A percentile compares a stretch with the other conserved stretches of the same genome.
Conservation (phyloP, 2,329 filamentous ascomycete genomes). For the Talaromyces sp. region DNA sequence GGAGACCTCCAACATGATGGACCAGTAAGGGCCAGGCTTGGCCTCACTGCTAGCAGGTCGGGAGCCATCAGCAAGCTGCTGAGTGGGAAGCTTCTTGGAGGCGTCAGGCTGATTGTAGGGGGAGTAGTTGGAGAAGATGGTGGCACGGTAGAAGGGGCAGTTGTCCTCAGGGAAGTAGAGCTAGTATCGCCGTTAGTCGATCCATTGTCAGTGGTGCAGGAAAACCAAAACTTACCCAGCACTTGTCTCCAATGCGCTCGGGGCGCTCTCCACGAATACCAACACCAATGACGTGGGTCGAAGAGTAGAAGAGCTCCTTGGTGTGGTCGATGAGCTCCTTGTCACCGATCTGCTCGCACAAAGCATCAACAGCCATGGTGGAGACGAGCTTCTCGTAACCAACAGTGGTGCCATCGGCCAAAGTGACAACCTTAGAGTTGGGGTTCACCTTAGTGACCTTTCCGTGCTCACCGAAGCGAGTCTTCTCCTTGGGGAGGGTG, state of each 20-base stretch:
- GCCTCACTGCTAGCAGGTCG: conserved; percentile 69
- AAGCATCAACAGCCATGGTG: conserved; percentile 91
- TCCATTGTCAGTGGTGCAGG: not conserved
- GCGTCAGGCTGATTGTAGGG: conserved; percentile 92
- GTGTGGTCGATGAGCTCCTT: conserved; percentile 75
- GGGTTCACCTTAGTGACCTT: conserved; percentile 84
- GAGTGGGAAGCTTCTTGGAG: conserved; percentile 78
- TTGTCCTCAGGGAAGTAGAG: conserved; percentile 99
- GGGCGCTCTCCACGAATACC: conserved; percentile 88
- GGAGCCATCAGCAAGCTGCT: conserved; percentile 80
- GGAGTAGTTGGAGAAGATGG: conserved; percentile 99
- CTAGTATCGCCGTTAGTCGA: conserved; percentile 38
- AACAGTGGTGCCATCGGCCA: conserved; percentile 82
- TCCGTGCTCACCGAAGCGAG: conserved; percentile 79
- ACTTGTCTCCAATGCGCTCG: conserved; percentile 97
- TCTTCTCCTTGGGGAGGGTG: conserved; percentile 89
- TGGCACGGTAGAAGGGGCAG: conserved; percentile 98
- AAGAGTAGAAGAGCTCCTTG: conserved; percentile 94
- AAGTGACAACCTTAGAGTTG: conserved; percentile 73
- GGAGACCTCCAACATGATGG: conserved; percentile 98
- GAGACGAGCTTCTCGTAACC: conserved; percentile 89
- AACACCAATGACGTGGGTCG: conserved; percentile 94
- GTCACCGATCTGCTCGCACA: conserved; percentile 84
- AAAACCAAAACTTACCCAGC: conserved; percentile 65
- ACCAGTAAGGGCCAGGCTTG: conserved; percentile 95